Base-by-base conservation (phyloP, 371 early-diverging fungal genomes). In the Catenaria anguillulae region DNA sequence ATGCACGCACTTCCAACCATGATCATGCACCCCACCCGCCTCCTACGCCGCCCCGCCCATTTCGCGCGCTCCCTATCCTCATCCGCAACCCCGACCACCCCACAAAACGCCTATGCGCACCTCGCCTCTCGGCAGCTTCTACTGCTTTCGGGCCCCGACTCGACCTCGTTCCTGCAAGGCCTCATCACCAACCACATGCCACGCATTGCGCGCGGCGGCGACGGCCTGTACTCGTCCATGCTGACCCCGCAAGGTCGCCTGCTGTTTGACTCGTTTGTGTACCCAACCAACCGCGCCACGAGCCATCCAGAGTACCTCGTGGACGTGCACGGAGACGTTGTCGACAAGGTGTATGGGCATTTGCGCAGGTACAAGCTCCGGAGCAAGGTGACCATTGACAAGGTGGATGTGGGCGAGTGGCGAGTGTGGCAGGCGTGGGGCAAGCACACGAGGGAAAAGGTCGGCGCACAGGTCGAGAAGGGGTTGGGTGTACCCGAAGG, bases 111-210 rank as follows among this genome's bases (percentile, higher is more conserved):
- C 19, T 43, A 23, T 31, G 31, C 52, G 29, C 52, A 29, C 52
- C 52, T 50, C 29, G 31, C 29, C 13, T 50, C 52, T 26, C 84
- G 90, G 23, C 76, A 78, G n/a, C 55, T 87, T 12, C 63, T 90
- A 26, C 77, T 79, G 68, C 71, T 90, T 40, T 65, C 72, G 26
- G 95, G 95, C 17, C 67, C 68, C 21, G 93, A 92, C 63, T 77
- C 87, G 0, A 64, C 77, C 56, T 84, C 84, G 68, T 92, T 91
- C 67, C 71, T 94, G 55, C 90, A 94, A 64, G 95, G 95, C 6
- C 75, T 93, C 64, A 81, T 83, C 56, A 93, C 93, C 23, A 91
- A 93, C 73, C 77, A 92, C 68, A 89, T 93, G 85, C 75, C 79
- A 1, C 63, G 65, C 40, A 76, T 88, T 45, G 81, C 82, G 26